Evolutionary conservation across 352 stramenopile genomes (phyloP), one percentile per base, ranked within the genome.

Genomic region (Aphanomyces euteiches): DNA sequence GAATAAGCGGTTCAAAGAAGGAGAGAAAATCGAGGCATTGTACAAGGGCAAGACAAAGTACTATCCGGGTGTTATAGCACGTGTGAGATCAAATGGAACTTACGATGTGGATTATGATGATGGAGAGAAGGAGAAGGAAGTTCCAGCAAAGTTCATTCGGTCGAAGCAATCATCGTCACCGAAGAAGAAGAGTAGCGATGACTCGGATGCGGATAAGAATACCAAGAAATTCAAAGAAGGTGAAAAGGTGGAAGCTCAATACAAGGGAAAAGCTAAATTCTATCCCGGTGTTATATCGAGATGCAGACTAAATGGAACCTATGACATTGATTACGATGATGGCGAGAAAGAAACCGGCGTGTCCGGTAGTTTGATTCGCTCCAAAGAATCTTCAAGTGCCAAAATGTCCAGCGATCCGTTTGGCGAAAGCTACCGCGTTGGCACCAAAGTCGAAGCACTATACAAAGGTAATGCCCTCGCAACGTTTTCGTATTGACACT

Each of bases 271-370:
- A 56, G 75, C 73, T 13, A 86, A 77, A 41, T 95, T 81, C 75
- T 97, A 93, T n/a, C 78, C 79, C 13, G 89, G 91, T 2, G 80
- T 74, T 7, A 91, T 97, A 36, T 74, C 76, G 4, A 69, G 77
- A 3, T 80, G 80, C 3, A 56, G 60, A 4, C 54, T 73, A n/a
- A 80, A 84, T 58, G 77, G 76, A 36, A 77, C 73, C 43, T 82
- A 75, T 47, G 75, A 80, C 69, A 59, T 81, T 39, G 8, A 68
- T 6, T 83, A 83, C 47, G 78, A 75, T 39, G 75, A 83, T 43
- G 78, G 78, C 7, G 77, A 82, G 36, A 67, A 76, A 40, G 77
- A 82, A 59, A 65, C 5, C 39, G 39, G 40, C 3, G 66, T 73
- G 17, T 54, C 54, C 21, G 47, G 19, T 13, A 21, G 63, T 3